phyloP scores from a whole-genome alignment of 2,329 filamentous ascomycete species.

The Colletotrichum destructivum region DNA sequence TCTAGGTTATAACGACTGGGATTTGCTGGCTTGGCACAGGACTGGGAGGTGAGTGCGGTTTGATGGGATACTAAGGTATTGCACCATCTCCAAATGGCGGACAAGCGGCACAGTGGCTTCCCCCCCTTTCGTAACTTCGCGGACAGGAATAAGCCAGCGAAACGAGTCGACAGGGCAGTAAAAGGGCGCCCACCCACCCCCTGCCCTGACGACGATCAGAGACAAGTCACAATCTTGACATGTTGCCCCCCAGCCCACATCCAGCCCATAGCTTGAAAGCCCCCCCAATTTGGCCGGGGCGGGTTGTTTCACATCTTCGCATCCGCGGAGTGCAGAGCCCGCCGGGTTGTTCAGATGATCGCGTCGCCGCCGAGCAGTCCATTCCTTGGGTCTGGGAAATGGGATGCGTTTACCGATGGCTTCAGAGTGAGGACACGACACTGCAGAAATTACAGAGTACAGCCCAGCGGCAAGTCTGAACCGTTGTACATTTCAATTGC shows the following conservation, averaged over 20 bases:
- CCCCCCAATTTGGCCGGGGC: conserved; percentile 22
- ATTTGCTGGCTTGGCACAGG: conserved; percentile 12
- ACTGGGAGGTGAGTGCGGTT: neutral
- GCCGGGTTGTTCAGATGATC: conserved; percentile 27
- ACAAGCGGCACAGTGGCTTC: conserved; percentile 14
- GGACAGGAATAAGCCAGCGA: neutral
- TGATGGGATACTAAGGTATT: neutral
- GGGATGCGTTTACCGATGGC: neutral
- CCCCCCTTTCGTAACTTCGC: neutral
- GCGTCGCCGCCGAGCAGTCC: conserved; percentile 29
- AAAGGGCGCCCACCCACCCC: neutral
- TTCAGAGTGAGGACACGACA: neutral
- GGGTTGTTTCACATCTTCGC: conserved; percentile 21
- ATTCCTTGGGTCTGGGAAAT: conserved; percentile 37
- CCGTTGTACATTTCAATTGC: neutral
- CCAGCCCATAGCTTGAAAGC: conserved; percentile 4
- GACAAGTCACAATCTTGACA: conserved; percentile 41
- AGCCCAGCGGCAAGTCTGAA: neutral
- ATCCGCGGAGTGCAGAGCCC: neutral
- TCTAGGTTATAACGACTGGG: conserved; percentile 1
- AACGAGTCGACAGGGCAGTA: neutral
- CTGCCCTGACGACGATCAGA: conserved; percentile 39
- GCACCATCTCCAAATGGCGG: conserved; percentile 4
- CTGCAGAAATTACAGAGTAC: neutral
- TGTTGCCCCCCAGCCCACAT: conserved; percentile 27